A percentile compares a stretch with the other conserved stretches of the same genome.
Evolutionary conservation across 306 rosid species (phyloP).

Genomic region (Ochetophila trinervis): DNA sequence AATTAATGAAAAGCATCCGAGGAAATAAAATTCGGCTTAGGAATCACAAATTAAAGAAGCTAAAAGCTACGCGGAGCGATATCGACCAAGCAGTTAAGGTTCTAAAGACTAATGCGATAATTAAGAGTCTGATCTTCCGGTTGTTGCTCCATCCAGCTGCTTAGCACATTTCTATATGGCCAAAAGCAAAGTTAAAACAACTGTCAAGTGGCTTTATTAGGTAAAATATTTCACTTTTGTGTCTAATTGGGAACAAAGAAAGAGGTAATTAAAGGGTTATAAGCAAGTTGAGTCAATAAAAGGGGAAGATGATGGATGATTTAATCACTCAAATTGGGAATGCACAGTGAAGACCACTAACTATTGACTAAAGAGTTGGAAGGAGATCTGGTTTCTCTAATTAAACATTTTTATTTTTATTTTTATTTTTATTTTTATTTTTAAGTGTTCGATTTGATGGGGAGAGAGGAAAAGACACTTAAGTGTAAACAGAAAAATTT

Average conservation of each 20-base stretch:
- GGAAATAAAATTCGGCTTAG: slow-evolving; percentile 35
- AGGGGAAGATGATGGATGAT: slow-evolving; percentile 23
- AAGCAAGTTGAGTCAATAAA: slow-evolving; percentile 40
- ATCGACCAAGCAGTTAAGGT: slow-evolving; percentile 22
- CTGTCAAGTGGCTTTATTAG: slow-evolving; percentile 40
- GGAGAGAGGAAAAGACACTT: background rate
- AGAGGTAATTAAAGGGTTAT: slow-evolving; percentile 40
- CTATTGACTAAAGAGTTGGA: slow-evolving; percentile 22
- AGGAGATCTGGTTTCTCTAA: slow-evolving; percentile 8
- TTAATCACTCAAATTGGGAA: slow-evolving; percentile 26
- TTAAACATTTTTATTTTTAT: background rate
- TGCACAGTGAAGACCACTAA: slow-evolving; percentile 32
- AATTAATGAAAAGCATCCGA: slow-evolving; percentile 45
- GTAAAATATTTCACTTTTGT: slow-evolving; percentile 50
- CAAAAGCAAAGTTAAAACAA: slow-evolving; percentile 25
- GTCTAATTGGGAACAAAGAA: slow-evolving; percentile 35
- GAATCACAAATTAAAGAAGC: slow-evolving; percentile 30
- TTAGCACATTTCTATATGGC: slow-evolving; percentile 20
- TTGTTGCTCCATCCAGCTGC: slow-evolving; percentile 29
- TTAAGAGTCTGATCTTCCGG: background rate
- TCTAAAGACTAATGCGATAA: slow-evolving; percentile 3
- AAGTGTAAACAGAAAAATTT: slow-evolving; percentile 10
- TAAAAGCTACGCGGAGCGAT: slow-evolving; percentile 30
- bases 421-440: slow-evolving; percentile 5
- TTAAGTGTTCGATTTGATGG: slow-evolving; percentile 26